Evolutionary conservation across 768 basidiomycete genomes (phyloP).

Genomic region (Hirschioporus abietinus): DNA sequence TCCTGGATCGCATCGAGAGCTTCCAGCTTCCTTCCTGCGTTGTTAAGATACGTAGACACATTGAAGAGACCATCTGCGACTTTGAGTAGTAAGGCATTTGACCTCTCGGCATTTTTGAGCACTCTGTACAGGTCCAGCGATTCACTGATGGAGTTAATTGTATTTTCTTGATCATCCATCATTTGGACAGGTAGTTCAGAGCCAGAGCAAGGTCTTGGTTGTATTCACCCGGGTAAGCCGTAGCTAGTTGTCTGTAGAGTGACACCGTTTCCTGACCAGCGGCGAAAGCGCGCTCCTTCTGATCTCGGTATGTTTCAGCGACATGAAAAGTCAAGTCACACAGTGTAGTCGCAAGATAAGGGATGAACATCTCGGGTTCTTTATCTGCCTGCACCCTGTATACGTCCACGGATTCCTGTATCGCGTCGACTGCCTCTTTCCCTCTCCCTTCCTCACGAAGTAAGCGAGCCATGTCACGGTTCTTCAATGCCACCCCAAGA

Average conservation of each 20-base stretch:
- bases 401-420: no score
- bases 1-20: neutral
- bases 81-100: neutral
- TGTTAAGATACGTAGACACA: neutral
- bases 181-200: conserved; percentile 9
- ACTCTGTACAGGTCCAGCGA: neutral
- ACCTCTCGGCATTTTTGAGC: neutral
- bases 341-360: no score
- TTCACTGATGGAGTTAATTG: conserved; percentile 1
- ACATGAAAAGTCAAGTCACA: no score
- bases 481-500: no score
- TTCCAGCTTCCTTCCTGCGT: neutral
- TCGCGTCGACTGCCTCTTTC: no score
- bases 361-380: no score
- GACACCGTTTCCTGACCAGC: conserved; percentile 9
- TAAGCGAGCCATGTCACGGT: no score
- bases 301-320: neutral
- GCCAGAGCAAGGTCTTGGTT: conserved; percentile 9
- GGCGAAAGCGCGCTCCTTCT: conserved; percentile 8
- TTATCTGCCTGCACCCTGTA: no score
- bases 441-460: no score
- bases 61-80: conserved; percentile 4
- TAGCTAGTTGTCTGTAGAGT: conserved; percentile 9
- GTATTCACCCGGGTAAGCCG: conserved; percentile 5
- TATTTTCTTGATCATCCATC: conserved; percentile 1